A percentile compares a stretch with the other conserved stretches of the same genome.
These are phyloP conservation scores for Candida parachauliodes DNA, from an alignment of 805 yeast species.

Conservation along the genomic window DNA sequence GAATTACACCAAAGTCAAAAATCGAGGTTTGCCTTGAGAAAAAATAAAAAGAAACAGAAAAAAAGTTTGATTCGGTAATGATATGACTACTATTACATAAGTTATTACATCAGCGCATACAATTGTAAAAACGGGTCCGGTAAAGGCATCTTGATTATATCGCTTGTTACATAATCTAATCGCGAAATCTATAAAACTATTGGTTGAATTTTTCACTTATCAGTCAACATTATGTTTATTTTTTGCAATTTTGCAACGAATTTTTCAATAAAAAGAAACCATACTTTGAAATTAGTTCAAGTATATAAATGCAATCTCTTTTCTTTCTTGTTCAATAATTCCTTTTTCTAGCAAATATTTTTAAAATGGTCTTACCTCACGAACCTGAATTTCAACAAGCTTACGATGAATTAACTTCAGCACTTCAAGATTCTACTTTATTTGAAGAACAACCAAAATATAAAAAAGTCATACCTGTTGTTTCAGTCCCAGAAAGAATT, in stretches of 20 bases:
- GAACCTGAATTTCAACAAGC: conserved; percentile 99
- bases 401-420: conserved; percentile 84
- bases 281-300: not conserved
- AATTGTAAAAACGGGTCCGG: not conserved
- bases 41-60: not conserved
- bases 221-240: not conserved
- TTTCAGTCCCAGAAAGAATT: conserved; percentile 92
- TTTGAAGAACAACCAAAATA: conserved; percentile 88
- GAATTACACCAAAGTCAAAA: not conserved
- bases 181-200: not conserved
- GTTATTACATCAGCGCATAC: not conserved
- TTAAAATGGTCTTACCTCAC: conserved; percentile 61
- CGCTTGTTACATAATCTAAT: not conserved
- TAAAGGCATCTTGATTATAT: conserved; percentile 1
- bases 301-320: not conserved
- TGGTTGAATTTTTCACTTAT: conserved; percentile 3
- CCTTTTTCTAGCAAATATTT: no score
- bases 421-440: conserved; percentile 86
- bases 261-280: not conserved
- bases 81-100: not conserved
- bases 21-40: not conserved
- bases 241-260: not conserved
- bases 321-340: no score
- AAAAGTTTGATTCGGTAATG: conserved; percentile 2
- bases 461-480: conserved; percentile 81